A percentile compares a stretch with the other conserved stretches of the same genome.
phyloP scores from a whole-genome alignment of 2,329 filamentous ascomycete species.

The Curvularia verruculosa region DNA sequence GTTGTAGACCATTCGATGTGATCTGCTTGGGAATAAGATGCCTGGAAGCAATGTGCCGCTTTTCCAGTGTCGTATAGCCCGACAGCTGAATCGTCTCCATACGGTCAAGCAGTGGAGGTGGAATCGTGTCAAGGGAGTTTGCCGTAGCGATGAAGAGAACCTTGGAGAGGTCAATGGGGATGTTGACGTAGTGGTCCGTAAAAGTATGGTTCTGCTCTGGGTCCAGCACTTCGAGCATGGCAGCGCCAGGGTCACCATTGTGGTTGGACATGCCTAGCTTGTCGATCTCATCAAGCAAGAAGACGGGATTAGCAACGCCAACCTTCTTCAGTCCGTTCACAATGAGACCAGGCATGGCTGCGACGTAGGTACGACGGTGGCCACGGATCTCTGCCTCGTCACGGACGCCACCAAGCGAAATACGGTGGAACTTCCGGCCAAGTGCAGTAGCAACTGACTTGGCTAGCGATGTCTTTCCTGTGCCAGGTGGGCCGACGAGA shows the following conservation, averaged over 20 bases:
- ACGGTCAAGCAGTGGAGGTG: slow-evolving; percentile 88
- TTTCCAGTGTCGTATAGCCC: slow-evolving; percentile 96
- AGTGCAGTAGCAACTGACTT: slow-evolving; percentile 91
- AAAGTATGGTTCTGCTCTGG: slow-evolving; percentile 97
- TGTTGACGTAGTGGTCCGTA: slow-evolving; percentile 93
- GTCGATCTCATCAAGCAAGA: slow-evolving; percentile 96
- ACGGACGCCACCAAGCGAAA: slow-evolving; percentile 91
- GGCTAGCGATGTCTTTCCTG: slow-evolving; percentile 94
- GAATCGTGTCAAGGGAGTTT: slow-evolving; percentile 93
- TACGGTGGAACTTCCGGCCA: slow-evolving; percentile 94
- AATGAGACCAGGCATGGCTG: slow-evolving; percentile 96
- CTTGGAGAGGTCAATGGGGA: slow-evolving; percentile 94
- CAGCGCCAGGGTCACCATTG: slow-evolving; percentile 93
- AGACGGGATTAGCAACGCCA: slow-evolving; percentile 91
- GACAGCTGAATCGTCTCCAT: slow-evolving; percentile 96
- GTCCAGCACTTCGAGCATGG: slow-evolving; percentile 97
- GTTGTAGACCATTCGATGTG: slow-evolving; percentile 80
- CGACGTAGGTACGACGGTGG: slow-evolving; percentile 93
- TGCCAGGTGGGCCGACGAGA: slow-evolving; percentile 89
- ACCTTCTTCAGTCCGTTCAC: slow-evolving; percentile 95
- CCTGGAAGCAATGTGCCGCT: slow-evolving; percentile 88
- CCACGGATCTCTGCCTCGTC: slow-evolving; percentile 97
- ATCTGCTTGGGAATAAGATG: slow-evolving; percentile 98
- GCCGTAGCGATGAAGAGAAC: slow-evolving; percentile 97
- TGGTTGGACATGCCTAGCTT: slow-evolving; percentile 91